phyloP scores from a whole-genome alignment of 2,329 filamentous ascomycete genomes.

The Plenodomus lindquistii region DNA sequence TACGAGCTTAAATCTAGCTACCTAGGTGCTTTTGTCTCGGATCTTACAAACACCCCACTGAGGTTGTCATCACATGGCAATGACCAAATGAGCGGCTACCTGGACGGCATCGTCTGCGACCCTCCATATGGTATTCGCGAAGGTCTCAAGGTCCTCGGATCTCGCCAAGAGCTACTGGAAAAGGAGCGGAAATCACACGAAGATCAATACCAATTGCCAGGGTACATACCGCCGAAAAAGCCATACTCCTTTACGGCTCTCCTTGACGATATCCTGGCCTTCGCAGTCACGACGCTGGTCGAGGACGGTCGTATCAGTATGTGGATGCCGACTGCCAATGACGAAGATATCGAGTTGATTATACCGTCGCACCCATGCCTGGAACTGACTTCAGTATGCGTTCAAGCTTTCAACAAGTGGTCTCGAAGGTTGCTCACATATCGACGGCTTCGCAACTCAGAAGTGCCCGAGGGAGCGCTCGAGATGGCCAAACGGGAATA shows the following conservation, averaged over 20 bases:
- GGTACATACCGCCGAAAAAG: slow-evolving; percentile 84
- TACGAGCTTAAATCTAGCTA: slow-evolving; percentile 71
- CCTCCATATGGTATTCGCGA: slow-evolving; percentile 95
- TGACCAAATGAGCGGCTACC: slow-evolving; percentile 50
- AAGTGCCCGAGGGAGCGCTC: slow-evolving; percentile 47
- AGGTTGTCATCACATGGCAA: slow-evolving; percentile 18
- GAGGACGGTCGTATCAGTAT: slow-evolving; percentile 81
- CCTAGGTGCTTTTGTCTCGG: slow-evolving; percentile 79
- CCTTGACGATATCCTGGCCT: slow-evolving; percentile 85
- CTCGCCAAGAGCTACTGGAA: slow-evolving; percentile 57
- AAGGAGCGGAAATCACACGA: slow-evolving; percentile 29
- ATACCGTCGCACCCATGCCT: slow-evolving; percentile 78
- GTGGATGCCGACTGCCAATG: slow-evolving; percentile 88
- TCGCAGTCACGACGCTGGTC: slow-evolving; percentile 76
- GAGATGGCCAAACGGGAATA: slow-evolving; percentile 34
- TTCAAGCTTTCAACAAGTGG: slow-evolving; percentile 92
- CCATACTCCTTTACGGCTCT: slow-evolving; percentile 92
- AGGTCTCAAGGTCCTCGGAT: slow-evolving; percentile 83
- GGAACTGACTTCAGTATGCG: slow-evolving; percentile 73
- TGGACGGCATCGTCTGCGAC: slow-evolving; percentile 94
- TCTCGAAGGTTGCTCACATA: slow-evolving; percentile 89
- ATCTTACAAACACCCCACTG: slow-evolving; percentile 86
- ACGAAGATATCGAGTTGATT: slow-evolving; percentile 67
- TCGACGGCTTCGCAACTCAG: slow-evolving; percentile 64
- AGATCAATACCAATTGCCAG: slow-evolving; percentile 37